Evolutionary conservation across 345 rosid genomes (phyloP), one percentile per base, ranked within the genome.

Genomic region (Heritiera fomes): DNA sequence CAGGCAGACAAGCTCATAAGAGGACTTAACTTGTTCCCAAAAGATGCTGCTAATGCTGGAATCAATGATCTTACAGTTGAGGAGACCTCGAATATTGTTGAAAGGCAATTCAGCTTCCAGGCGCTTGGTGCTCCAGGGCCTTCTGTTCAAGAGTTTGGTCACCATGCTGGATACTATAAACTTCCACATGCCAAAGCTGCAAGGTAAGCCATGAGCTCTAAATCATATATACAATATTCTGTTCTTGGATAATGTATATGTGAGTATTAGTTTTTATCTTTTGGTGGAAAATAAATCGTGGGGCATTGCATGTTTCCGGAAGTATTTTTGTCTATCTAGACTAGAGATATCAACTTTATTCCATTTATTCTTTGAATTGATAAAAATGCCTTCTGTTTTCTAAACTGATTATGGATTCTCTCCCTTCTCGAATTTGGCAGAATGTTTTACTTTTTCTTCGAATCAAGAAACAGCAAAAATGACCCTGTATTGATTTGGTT

Each of bases 401-500:
- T 67, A 61, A 61, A n/a, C 63, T 65, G 83, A 73, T 72, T 58
- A n/a, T 4, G 4, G 20, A 34, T 65, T 43, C 10, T 40, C 28
- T 32, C 13, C 55, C 9, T 13, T 34, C 23, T 46, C 32, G 8
- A 53, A 40, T 62, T 38, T 74, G 2, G 43, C 83, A 92, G 97
- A 87, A 88, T 94, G 97, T 92, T 94, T 76, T 94, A 91, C 82
- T 87, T 88, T 82, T 90, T 92, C 89, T 93, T 93, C 64, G 98
- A 93, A 80, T 92, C 96, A 13, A 47, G 94, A 71, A 83, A 2
- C 50, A 88, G 82, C 81, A 83, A 75, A 64, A 75, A 81, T 10
- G 93, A 92, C 40, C 99, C 98, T 6, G 93, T 95, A 18, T 97
- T 95, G 41, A 87, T 95, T 50, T 95, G 99, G 98, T 76, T 93